Evolutionary conservation across 2,329 filamentous ascomycete genomes (phyloP), one percentile per base, ranked within the genome.

Genomic region (Penicillium sp.): DNA sequence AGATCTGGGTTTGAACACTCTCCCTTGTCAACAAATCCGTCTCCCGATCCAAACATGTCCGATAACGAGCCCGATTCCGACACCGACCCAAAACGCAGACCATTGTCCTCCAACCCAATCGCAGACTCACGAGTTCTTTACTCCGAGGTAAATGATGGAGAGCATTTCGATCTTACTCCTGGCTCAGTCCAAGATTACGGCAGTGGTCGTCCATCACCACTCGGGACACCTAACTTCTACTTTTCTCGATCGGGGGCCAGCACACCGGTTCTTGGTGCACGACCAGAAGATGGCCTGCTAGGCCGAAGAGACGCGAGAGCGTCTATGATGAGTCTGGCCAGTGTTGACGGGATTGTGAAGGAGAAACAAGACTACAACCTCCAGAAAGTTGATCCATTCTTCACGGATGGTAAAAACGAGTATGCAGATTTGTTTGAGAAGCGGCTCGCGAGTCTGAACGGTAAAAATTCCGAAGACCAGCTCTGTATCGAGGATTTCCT

Each of bases 301-400:
- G 42, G 42, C 29, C 67, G 72, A 52, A 64, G 70, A 50, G 67
- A 73, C 47, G 75, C 73, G 61, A 75, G 70, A 58, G 70, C 71
- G 34, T 82, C 79, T 3, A 73, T 77, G 18, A 76, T 86, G 36
- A 85, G 81, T 27, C 74, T 85, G 4, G 76, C 83, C 48, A 77
- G 78, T 7, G 79, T 87, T 24, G 78, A 86, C 24, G 82, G 83
- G n/a, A 82, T 51, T 21, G 10, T 38, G n/a, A 46, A 46, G 16
- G 49, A 83, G 56, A 84, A 85, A 67, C 81, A 81, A 51, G 81
- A 86, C 64, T 85, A 82, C 67, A 81, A 82, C 57, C 77, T 87
- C 16, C 85, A 88, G 65, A 84, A 87, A 56, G 83, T 88, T 1
- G 84, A 86, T 63, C 85, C 85, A 5, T 86, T 85, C 74, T 88